Percentiles rank a stretch among this genome's conserved stretches.
Conservation (phyloP, 2,329 filamentous ascomycete species). For the Pseudocercospora eumusae region DNA sequence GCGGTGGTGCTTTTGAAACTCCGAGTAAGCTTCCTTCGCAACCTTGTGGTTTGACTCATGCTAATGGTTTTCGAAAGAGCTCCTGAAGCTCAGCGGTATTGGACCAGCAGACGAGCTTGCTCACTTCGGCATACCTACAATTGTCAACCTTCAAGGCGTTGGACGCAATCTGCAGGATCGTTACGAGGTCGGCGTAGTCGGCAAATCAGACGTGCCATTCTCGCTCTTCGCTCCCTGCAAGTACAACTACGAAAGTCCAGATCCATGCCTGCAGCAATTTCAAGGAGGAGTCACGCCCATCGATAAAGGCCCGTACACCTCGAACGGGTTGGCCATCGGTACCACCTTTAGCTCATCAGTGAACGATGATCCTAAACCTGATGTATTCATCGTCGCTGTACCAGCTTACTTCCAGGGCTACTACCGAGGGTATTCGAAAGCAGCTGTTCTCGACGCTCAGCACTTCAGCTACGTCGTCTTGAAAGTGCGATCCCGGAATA, state of each 20-base stretch:
- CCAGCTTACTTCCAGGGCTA: constrained; percentile 58
- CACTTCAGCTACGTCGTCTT: constrained; percentile 56
- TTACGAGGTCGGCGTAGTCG: constrained; percentile 54
- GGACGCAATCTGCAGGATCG: constrained; percentile 66
- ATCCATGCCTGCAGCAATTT: constrained; percentile 46
- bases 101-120: constrained; percentile 57
- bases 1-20: constrained; percentile 54
- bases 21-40: constrained; percentile 53
- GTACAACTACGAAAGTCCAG: constrained; percentile 40
- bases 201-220: constrained; percentile 12
- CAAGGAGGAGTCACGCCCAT: constrained; percentile 30
- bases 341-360: constrained; percentile 18
- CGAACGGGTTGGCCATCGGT: constrained; percentile 51
- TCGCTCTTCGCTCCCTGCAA: constrained; percentile 13
- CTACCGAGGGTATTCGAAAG: constrained; percentile 51
- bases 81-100: constrained; percentile 64
- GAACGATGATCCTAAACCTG: constrained; percentile 33
- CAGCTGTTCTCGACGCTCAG: constrained; percentile 48
- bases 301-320: constrained; percentile 46
- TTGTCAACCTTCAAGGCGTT: constrained; percentile 61
- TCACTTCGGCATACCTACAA: constrained; percentile 54
- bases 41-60: background rate
- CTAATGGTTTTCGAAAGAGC: constrained; percentile 42
- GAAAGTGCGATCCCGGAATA: constrained; percentile 64
- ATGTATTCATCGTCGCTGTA: constrained; percentile 58